These are phyloP conservation scores for Pisolithus thermaeus DNA, from an alignment of 1,284 basidiomycete genomes.

Conservation along the genomic window DNA sequence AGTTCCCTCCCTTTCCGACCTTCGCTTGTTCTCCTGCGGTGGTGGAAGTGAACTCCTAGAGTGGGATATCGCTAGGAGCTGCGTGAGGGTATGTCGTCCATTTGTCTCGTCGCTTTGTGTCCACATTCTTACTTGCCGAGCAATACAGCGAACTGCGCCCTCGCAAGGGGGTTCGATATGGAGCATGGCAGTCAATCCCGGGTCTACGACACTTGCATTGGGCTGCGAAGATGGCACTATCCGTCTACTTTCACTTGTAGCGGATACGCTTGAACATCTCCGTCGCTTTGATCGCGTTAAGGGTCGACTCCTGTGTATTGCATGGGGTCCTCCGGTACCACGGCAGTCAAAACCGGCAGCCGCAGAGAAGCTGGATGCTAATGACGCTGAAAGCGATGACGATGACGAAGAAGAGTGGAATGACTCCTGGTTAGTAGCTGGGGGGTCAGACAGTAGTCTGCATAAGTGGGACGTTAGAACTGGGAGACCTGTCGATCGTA, in stretches of 20 bases:
- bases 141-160: conserved; percentile 60
- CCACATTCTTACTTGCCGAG: conserved; percentile 4
- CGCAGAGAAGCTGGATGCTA: conserved; percentile 7
- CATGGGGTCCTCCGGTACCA: conserved; percentile 85
- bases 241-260: conserved; percentile 69
- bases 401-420: conserved; percentile 68
- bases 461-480: conserved; percentile 84
- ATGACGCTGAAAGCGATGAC: conserved; percentile 30
- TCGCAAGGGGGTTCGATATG: conserved; percentile 91
- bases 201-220: conserved; percentile 78
- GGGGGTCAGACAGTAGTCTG: conserved; percentile 89
- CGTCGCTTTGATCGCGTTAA: conserved; percentile 73
- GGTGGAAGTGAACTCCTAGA: conserved; percentile 85
- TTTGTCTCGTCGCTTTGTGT: conserved; percentile 9
- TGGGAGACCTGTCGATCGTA: conserved; percentile 65
- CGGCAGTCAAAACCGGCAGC: conserved; percentile 28
- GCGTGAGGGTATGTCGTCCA: conserved; percentile 55
- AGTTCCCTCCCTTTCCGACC: conserved; percentile 55
- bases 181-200: conserved; percentile 85
- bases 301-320: conserved; percentile 74
- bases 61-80: conserved; percentile 72
- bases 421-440: conserved; percentile 88
- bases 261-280: conserved; percentile 68
- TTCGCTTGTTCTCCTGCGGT: conserved; percentile 84
- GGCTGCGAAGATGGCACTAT: conserved; percentile 91